phyloP scores from a whole-genome alignment of 305 asterid genomes.

The Lippia alba region DNA sequence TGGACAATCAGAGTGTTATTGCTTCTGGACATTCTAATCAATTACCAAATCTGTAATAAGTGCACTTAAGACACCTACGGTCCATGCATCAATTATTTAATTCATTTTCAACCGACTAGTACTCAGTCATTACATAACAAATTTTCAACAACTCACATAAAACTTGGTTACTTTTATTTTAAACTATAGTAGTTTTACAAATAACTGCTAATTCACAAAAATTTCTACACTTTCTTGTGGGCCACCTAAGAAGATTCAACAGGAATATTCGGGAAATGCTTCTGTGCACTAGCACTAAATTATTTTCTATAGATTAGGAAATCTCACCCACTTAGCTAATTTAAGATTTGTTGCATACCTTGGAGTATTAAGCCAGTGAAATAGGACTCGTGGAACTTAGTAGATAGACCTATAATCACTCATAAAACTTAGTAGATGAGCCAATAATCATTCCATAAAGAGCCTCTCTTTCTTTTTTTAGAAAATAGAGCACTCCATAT shows the following conservation, averaged over 20 bases:
- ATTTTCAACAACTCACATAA: conserved; percentile 1
- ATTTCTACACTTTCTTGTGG: conserved; percentile 7
- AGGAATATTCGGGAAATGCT: not conserved
- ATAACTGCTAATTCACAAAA: not conserved
- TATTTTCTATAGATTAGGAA: not conserved
- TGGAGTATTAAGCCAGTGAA: not conserved
- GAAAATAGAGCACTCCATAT: not conserved
- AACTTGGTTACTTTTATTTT: not conserved
- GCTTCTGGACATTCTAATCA: not conserved
- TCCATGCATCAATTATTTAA: not conserved
- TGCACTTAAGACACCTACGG: not conserved
- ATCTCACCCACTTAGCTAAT: not conserved
- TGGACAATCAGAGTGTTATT: not conserved
- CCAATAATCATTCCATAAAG: no score
- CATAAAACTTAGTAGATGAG: not conserved
- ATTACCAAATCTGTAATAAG: conserved; percentile 9
- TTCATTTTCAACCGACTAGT: not conserved
- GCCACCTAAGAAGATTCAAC: not conserved
- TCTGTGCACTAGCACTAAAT: not conserved
- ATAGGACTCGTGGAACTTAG: not conserved
- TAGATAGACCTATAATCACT: not conserved
- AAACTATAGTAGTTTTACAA: not conserved
- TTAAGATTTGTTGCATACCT: not conserved
- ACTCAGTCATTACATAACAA: not conserved
- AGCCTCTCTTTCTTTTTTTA: not conserved